Base-by-base conservation (phyloP, 129 eudicot species). In the Deinandra increscens region DNA sequence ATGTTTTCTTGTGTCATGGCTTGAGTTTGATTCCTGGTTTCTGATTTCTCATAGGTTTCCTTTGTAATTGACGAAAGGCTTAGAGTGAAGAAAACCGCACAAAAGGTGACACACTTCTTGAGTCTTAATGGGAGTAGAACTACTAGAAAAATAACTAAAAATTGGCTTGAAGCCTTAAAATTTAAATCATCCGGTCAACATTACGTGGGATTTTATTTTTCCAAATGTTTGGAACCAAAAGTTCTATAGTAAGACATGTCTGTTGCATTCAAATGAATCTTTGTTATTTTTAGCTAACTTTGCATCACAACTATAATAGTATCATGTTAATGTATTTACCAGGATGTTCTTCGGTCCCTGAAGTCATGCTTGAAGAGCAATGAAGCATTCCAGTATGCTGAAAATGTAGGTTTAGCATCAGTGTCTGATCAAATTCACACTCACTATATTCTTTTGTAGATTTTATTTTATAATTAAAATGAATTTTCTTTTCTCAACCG, bases 31-130 rank as follows among this genome's bases (percentile, higher is more conserved):
- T 66, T 71, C 45, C 71, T 66, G 3, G 64, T 72, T 36, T 83
- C 34, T 66, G 36, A 29, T 41, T n/a, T 42, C 64, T 38, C 64
- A 76, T 79, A 93, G 98, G 95, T 93, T 71, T 55, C 78, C 23
- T 93, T 93, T 85, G 97, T 78, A 51, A 87, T 93, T 62, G 98
- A 93, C 83, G 98, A 93, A 69, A 93, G 98, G 61, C 74, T 93
- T 73, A 80, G 91, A 64, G 81, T 55, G 41, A 86, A 87, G 81
- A 89, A 85, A 80, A 69, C 76, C 60, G 85, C 85, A 51, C 89
- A 84, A 75, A 93, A 93, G 97, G 98, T 91, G 70, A 76, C 23
- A 42, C 59, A 17, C 18, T 39, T 53, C 15, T 64, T 74, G 48
- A 60, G 60, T 72, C 59, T 45, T 11, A 9, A 7, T 71, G 37